These are phyloP conservation scores for Talaromyces proteolyticus DNA, from an alignment of 495 filamentous ascomycete genomes.

Conservation along the genomic window DNA sequence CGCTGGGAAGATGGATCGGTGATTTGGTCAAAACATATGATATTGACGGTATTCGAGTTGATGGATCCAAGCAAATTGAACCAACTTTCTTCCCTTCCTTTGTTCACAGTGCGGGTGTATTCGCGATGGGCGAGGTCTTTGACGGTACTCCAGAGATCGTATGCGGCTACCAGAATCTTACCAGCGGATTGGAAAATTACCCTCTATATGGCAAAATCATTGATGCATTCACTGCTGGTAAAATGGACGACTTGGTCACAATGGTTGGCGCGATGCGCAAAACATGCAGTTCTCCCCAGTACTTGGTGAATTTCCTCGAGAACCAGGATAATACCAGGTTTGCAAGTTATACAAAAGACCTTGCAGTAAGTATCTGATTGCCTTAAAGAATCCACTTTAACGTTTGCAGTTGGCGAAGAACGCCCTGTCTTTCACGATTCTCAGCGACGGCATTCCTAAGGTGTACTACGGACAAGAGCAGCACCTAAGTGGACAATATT, in stretches of 20 bases:
- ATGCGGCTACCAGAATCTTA: slow-evolving; percentile 47
- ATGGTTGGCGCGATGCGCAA: slow-evolving; percentile 36
- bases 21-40: slow-evolving; percentile 54
- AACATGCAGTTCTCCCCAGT: slow-evolving; percentile 41
- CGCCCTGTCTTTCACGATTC: slow-evolving; percentile 61
- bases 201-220: slow-evolving; percentile 50
- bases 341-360: slow-evolving; percentile 46
- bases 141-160: slow-evolving; percentile 48
- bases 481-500: slow-evolving; percentile 45
- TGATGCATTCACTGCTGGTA: slow-evolving; percentile 47
- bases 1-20: slow-evolving; percentile 54
- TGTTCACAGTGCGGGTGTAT: slow-evolving; percentile 49
- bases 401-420: slow-evolving; percentile 46
- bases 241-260: slow-evolving; percentile 45
- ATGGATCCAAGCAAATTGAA: slow-evolving; percentile 60
- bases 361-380: slow-evolving; percentile 16
- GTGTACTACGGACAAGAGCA: slow-evolving; percentile 65
- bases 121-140: slow-evolving; percentile 56
- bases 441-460: slow-evolving; percentile 55
- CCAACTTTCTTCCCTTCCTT: slow-evolving; percentile 55
- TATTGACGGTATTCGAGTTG: slow-evolving; percentile 66
- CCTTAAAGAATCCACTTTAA: neutral
- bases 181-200: slow-evolving; percentile 58
- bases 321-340: slow-evolving; percentile 65
- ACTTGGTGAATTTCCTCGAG: slow-evolving; percentile 61